Conservation (phyloP, 192 early-diverging fungal species). For the Coemansia erecta region DNA sequence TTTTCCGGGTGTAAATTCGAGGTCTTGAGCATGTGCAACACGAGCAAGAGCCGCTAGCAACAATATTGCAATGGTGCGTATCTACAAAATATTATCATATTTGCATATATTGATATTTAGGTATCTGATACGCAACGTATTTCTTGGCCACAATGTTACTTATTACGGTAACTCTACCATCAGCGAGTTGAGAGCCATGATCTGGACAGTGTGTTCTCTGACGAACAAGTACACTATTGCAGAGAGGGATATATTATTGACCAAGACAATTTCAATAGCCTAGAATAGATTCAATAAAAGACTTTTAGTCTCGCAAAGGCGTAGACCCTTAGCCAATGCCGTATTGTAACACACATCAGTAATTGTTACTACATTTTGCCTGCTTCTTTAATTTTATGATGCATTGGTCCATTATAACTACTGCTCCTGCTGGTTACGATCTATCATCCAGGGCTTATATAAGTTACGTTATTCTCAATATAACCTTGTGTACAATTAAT, state of each 20-base stretch:
- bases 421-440: neutral
- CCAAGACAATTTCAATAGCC: neutral
- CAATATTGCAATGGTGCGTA: neutral
- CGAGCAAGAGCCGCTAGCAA: neutral
- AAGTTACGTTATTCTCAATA: neutral
- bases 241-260: neutral
- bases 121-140: neutral
- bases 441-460: neutral
- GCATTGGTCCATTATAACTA: neutral
- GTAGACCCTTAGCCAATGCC: neutral
- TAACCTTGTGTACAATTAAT: neutral
- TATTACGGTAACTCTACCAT: neutral
- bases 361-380: neutral
- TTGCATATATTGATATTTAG: no score
- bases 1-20: conserved; percentile 36
- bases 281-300: neutral
- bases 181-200: no score
- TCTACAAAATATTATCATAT: neutral
- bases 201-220: no score
- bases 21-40: conserved; percentile 25
- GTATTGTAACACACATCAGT: no score
- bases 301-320: neutral
- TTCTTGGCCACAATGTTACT: neutral
- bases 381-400: conserved; percentile 6
- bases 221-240: neutral